Base-by-base conservation (phyloP, 306 rosid genomes). In the Inga oerstediana region DNA sequence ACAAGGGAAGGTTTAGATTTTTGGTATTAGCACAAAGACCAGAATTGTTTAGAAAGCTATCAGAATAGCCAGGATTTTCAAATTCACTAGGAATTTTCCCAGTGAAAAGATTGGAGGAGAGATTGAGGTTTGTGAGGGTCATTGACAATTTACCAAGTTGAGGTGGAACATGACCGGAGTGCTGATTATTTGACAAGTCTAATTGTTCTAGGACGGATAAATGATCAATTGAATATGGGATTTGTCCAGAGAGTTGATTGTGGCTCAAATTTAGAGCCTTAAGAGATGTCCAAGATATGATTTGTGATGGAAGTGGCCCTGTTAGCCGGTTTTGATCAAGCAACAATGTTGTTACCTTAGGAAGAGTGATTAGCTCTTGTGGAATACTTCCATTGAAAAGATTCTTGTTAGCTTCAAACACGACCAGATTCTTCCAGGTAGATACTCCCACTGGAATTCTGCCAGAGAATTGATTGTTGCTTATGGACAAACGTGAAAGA, bases 41-140 rank as follows among this genome's bases (percentile, higher is more conserved):
- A 30, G 88, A 81, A 82, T 96, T 92, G 86, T 91, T 65, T 86
- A 91, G 89, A 91, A 96, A 94, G 91, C 93, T 88, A 17, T 7
- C 64, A 4, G 71, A 80, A 86, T 22, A 87, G 0, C 46, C 93
- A 22, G 76, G 1, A 74, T 78, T 92, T 56, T 85, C 90, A 0
- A 91, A 59, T 19, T 51, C 80, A 64, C 41, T 58, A 7, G 97
- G 99, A 77, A 96, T 76, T 24, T 59, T 85, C 41, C 98, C 96
- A 0, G 80, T 61, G 69, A 95, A 85, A 22, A 4, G 67, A 87
- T 95, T 92, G 39, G 85, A 85, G 32, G 90, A 88, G 16, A 88
- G 85, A 72, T 88, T 79, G 73, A 88, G 83, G 79, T 45, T 16
- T 75, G 65, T 87, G 78, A 80, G 54, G 43, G 7, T 81, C 45